These are phyloP conservation scores for Fusarium stilboides DNA, from an alignment of 2,329 filamentous ascomycete genomes.

Conservation along the genomic window DNA sequence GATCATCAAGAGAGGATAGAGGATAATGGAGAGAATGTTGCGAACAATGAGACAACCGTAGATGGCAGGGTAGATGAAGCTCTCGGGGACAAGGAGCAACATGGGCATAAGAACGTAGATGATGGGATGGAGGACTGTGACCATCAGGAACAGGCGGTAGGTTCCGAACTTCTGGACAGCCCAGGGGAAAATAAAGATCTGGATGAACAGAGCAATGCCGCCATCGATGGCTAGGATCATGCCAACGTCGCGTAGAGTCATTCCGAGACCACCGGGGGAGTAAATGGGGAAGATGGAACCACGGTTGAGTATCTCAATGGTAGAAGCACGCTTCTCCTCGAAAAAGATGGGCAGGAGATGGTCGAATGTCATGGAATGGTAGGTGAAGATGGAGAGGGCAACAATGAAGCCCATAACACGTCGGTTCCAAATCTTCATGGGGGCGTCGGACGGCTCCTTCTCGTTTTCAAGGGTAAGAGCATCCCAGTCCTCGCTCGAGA, in stretches of 20 bases:
- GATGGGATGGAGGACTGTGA: conserved; percentile 73
- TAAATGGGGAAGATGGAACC: conserved; percentile 63
- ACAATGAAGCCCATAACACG: conserved; percentile 82
- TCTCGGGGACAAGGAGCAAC: conserved; percentile 69
- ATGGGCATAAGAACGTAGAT: conserved; percentile 73
- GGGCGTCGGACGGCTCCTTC: conserved; percentile 54
- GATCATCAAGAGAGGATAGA: conserved; percentile 78
- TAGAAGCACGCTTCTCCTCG: conserved; percentile 76
- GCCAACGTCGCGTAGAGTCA: conserved; percentile 74
- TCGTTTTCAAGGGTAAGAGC: conserved; percentile 52
- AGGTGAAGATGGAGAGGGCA: conserved; percentile 91
- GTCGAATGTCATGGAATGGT: conserved; percentile 96
- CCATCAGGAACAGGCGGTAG: conserved; percentile 70
- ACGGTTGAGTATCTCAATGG: conserved; percentile 55
- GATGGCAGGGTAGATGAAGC: conserved; percentile 68
- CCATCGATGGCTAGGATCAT: conserved; percentile 73
- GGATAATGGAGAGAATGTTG: conserved; percentile 73
- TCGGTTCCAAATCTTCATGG: conserved; percentile 65
- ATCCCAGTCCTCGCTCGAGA: conserved; percentile 64
- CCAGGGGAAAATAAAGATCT: conserved; percentile 73
- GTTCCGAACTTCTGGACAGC: conserved; percentile 72
- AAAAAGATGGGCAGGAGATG: conserved; percentile 94
- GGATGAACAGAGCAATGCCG: conserved; percentile 71
- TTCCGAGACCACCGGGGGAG: conserved; percentile 73
- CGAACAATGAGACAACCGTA: conserved; percentile 71